Evolutionary conservation across 2,329 filamentous ascomycete species (phyloP).

Genomic region (Fusarium luffae): DNA sequence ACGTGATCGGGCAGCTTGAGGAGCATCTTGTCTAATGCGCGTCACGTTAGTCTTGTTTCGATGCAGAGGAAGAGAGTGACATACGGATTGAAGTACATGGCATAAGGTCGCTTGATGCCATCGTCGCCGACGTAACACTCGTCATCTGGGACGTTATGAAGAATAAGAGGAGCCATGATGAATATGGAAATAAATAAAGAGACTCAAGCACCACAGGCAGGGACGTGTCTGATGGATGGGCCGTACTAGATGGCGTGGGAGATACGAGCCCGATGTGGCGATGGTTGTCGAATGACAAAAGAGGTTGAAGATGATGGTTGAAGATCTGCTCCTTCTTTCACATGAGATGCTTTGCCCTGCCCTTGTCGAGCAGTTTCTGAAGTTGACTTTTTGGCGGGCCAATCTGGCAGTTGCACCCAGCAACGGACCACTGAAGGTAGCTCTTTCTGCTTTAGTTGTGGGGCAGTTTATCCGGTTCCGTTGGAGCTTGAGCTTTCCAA

Average conservation of each 20-base stretch:
- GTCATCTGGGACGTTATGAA: constrained; percentile 76
- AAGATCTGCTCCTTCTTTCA: not conserved
- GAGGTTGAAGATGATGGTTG: constrained; percentile 10
- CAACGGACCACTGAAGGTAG: constrained; percentile 36
- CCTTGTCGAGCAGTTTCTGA: constrained; percentile 32
- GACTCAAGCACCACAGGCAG: not conserved
- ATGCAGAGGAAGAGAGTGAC: constrained; percentile 28
- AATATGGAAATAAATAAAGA: not conserved
- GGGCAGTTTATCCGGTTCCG: constrained; percentile 36
- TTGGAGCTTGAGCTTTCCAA: constrained; percentile 6
- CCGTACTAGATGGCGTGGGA: constrained; percentile 1
- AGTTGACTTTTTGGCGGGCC: constrained; percentile 40
- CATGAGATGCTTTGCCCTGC: not conserved
- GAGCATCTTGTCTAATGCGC: constrained; percentile 62
- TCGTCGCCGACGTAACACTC: constrained; percentile 74
- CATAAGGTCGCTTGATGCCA: constrained; percentile 72
- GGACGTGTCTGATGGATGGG: not conserved
- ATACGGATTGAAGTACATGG: constrained; percentile 73
- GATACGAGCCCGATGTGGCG: constrained; percentile 5
- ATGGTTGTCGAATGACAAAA: constrained; percentile 6
- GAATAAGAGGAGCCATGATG: constrained; percentile 71
- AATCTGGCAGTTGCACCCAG: constrained; percentile 41
- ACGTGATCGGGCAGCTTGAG: constrained; percentile 60
- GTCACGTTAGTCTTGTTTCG: constrained; percentile 15
- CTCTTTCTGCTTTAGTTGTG: constrained; percentile 13